These are phyloP conservation scores for Cucurbita pepo DNA, from an alignment of 306 rosid genomes.

Conservation along the genomic window DNA sequence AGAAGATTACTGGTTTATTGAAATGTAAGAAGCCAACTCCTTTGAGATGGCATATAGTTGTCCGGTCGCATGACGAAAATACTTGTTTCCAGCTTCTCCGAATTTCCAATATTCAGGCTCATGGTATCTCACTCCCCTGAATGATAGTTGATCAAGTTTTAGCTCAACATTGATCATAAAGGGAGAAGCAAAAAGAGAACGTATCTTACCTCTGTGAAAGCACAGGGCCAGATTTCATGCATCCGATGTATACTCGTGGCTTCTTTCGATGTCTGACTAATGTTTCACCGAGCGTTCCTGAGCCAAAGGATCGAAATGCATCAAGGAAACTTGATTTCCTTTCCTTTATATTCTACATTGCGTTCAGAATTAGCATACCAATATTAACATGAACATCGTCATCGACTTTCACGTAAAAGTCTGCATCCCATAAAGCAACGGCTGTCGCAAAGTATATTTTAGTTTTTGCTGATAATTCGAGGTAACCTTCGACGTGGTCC, in stretches of 20 bases:
- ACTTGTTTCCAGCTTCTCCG: slow-evolving; percentile 91
- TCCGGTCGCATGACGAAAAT: slow-evolving; percentile 98
- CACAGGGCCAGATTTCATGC: slow-evolving; percentile 99
- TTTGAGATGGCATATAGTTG: slow-evolving; percentile 90
- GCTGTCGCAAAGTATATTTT: slow-evolving; percentile 84
- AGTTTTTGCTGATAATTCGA: slow-evolving; percentile 94
- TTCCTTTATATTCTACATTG: background rate
- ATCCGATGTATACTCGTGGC: slow-evolving; percentile 75
- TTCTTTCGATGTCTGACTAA: slow-evolving; percentile 69
- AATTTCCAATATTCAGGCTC: slow-evolving; percentile 96
- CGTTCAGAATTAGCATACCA: slow-evolving; percentile 27
- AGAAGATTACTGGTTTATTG: slow-evolving; percentile 67
- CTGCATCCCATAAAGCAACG: slow-evolving; percentile 87
- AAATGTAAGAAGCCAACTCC: slow-evolving; percentile 76
- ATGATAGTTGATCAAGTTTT: background rate
- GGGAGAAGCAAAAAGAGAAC: background rate
- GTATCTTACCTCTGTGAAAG: slow-evolving; percentile 61
- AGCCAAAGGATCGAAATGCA: background rate
- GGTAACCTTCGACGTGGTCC: slow-evolving; percentile 99
- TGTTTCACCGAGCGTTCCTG: slow-evolving; percentile 94
- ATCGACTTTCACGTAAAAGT: slow-evolving; percentile 91
- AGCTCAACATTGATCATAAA: background rate
- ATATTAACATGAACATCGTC: slow-evolving; percentile 97
- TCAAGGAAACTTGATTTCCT: background rate
- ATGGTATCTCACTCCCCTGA: slow-evolving; percentile 98